Conservation (phyloP, 1,284 basidiomycete species). For the Fomitopsis pinicola region DNA sequence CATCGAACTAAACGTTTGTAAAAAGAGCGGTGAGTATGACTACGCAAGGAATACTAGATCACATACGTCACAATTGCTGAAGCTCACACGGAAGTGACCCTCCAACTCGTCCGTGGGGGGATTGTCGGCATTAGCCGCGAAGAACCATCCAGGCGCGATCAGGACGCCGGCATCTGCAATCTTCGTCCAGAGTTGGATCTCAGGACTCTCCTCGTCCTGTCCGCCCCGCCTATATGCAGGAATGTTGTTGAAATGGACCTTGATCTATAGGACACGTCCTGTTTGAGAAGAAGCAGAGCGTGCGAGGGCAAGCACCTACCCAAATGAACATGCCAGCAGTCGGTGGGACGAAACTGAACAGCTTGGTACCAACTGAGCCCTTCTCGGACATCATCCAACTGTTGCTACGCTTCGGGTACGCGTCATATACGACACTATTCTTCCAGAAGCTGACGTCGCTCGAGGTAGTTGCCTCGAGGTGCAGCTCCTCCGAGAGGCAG, state of each 20-base stretch:
- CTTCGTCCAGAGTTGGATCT: slow-evolving; percentile 50
- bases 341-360: slow-evolving; percentile 72
- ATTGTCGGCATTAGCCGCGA: slow-evolving; percentile 37
- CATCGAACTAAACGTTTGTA: slow-evolving; percentile 15
- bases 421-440: slow-evolving; percentile 40
- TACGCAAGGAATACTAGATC: background rate
- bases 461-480: slow-evolving; percentile 31
- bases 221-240: slow-evolving; percentile 36
- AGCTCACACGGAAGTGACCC: slow-evolving; percentile 63
- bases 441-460: slow-evolving; percentile 31
- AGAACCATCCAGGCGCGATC: slow-evolving; percentile 57
- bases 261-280: slow-evolving; percentile 38
- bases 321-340: slow-evolving; percentile 69
- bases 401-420: slow-evolving; percentile 31
- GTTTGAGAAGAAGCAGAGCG: background rate
- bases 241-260: slow-evolving; percentile 60
- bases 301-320: slow-evolving; percentile 33
- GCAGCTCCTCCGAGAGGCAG: slow-evolving; percentile 48
- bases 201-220: slow-evolving; percentile 41
- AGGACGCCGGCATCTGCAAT: slow-evolving; percentile 61
- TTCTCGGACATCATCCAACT: slow-evolving; percentile 36
- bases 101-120: slow-evolving; percentile 26
- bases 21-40: background rate
- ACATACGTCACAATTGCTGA: slow-evolving; percentile 52
- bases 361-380: slow-evolving; percentile 25